Base-by-base conservation (phyloP, 2,329 filamentous ascomycete genomes). In the Metarhizium anisopliae region DNA sequence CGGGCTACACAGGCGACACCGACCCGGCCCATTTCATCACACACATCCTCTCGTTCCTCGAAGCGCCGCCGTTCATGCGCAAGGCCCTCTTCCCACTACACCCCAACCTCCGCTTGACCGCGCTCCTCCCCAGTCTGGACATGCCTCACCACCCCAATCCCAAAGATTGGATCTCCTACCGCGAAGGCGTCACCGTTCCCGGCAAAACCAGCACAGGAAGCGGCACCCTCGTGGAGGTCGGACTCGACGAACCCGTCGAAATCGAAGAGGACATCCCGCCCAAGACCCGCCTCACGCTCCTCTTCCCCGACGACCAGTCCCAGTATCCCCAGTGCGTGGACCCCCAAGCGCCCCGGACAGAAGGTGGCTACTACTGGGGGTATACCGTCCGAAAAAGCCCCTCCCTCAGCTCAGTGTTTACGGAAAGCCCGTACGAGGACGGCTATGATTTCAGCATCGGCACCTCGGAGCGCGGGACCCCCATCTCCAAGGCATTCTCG, bases 361-460 rank as follows among this genome's bases (percentile, higher is more conserved):
- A 91, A 60, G 82, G 77, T 1, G 90, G 90, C 0, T 94, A 90
- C 70, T 95, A 92, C 72, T 95, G 90, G 90, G 90, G 90, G 50
- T 95, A 87, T 69, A 79, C 75, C 8, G 83, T 91, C 3, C 82
- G 90, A 30, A 82, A 79, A 59, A 85, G 85, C 40, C 64, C 70
- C 4, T 85, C 82, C 2, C 77, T 95, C 5, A 87, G 87, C 5
- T 74, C 79, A 5, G 83, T 95, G 7, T 91, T 93, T 64, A 91
- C 89, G 4, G 89, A 92, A 67, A 85, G 83, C 61, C 79, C 83
- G 0, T 90, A 82, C 66, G 83, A 88, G 55, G 83, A 82, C 50
- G 90, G 90, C 13, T 95, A 95, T 70, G 89, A 95, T 69, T 63
- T 92, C 56, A 89, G 85, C 62, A 84, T 95, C 61, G 90, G 90